Percentiles rank a stretch among this genome's conserved stretches.
These are phyloP conservation scores for Heimioporus retisporus DNA, from an alignment of 1,284 basidiomycete species.

Conservation along the genomic window DNA sequence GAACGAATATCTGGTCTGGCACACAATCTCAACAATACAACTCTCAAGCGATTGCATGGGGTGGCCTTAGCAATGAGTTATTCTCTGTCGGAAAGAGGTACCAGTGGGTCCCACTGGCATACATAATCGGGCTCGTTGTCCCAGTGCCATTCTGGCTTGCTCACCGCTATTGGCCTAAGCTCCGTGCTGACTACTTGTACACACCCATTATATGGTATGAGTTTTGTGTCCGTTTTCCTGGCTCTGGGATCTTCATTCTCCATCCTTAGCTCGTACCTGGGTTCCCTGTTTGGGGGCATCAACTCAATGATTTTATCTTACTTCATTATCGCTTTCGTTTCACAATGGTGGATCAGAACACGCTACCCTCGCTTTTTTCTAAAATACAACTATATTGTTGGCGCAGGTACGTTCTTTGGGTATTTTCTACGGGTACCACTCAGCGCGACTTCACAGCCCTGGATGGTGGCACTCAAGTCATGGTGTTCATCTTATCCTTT, in stretches of 20 bases:
- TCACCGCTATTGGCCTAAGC: conserved; percentile 54
- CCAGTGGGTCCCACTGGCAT: conserved; percentile 65
- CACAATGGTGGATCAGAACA: conserved; percentile 68
- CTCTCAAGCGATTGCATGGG: conserved; percentile 73
- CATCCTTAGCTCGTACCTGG: conserved; percentile 39
- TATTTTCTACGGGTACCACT: neutral
- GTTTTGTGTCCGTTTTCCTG: neutral
- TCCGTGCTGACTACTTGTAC: conserved; percentile 55
- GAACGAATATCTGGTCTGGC: conserved; percentile 73
- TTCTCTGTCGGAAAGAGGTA: conserved; percentile 66
- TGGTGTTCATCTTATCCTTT: conserved; percentile 81
- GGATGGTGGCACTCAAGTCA: conserved; percentile 73
- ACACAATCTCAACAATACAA: conserved; percentile 69
- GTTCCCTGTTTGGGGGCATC: conserved; percentile 58
- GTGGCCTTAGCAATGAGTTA: conserved; percentile 67
- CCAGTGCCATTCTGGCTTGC: conserved; percentile 68
- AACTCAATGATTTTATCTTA: conserved; percentile 51
- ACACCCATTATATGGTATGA: conserved; percentile 55
- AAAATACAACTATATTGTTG: conserved; percentile 59
- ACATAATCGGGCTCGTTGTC: conserved; percentile 63
- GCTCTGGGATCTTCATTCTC: neutral
- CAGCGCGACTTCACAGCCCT: conserved; percentile 45
- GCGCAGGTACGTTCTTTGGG: conserved; percentile 44
- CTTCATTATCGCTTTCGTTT: conserved; percentile 61
- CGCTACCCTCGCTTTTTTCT: conserved; percentile 67